Conservation (phyloP, 73 alveolate species). For the Tetrahymena elliotti region DNA sequence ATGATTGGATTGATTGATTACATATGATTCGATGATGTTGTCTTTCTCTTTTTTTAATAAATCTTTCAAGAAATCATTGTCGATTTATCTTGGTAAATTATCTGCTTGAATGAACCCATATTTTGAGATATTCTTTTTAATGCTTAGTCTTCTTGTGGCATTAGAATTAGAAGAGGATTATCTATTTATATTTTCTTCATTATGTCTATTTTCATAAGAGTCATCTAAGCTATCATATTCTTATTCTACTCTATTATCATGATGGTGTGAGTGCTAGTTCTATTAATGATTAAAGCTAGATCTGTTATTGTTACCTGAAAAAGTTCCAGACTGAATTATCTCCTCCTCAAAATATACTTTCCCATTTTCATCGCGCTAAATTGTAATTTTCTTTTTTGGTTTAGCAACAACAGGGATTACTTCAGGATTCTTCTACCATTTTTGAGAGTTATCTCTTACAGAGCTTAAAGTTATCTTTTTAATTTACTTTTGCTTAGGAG, state of each 20-base stretch:
- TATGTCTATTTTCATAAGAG: not conserved
- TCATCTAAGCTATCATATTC: not conserved
- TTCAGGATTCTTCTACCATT: not conserved
- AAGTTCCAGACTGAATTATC: not conserved
- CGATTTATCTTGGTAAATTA: not conserved
- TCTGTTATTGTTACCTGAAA: not conserved
- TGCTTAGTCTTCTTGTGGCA: not conserved
- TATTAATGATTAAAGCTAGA: not conserved
- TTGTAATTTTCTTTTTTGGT: not conserved
- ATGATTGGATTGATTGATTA: too few species aligned
- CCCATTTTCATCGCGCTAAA: not conserved
- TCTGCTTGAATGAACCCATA: not conserved
- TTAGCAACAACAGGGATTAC: not conserved
- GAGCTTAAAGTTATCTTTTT: not conserved
- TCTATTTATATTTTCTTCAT: not conserved
- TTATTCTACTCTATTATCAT: not conserved
- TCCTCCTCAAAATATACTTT: not conserved
- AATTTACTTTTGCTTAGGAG: not conserved
- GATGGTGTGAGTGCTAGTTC: not conserved
- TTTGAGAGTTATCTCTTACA: not conserved
- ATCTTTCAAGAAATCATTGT: not conserved
- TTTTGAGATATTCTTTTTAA: not conserved
- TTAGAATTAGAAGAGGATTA: not conserved
- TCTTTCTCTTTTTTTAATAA: not conserved
- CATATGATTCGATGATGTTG: not conserved